Evolutionary conservation across 1,139 yeast genomes (phyloP), one percentile per base, ranked within the genome.

Genomic region (Debaryomyces sp.): DNA sequence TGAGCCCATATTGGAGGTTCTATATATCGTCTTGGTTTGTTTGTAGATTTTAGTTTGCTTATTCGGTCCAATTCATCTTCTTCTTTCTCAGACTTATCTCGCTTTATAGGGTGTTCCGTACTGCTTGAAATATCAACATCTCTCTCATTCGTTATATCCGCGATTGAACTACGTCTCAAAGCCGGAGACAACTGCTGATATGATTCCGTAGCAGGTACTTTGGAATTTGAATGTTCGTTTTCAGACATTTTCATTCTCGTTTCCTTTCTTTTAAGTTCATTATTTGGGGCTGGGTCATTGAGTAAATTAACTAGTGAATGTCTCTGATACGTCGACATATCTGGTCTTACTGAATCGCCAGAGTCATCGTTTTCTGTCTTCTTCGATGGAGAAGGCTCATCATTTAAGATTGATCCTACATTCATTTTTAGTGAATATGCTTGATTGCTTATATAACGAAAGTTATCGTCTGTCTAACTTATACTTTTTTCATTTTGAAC

Each of bases 1-100:
- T 80, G 87, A 0, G 96, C 96, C 96, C 96, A 89, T 8, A 84
- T 75, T 7, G 96, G 96, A 4, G 89, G 89, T 29, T 70, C 73
- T 7, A 67, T 67, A 64, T 88, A 88, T 54, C 89, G 71, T 49
- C 68, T 80, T 1, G 96, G 96, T 61, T 85, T 84, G 8, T 60
- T 55, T 26, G 62, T 50, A 52, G 57, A 50, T 57, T 57, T 51
- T 49, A 63, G 50, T 44, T 54, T 57, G 45, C 55, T 52, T 13
- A 66, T 54, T 45, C 53, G 60, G 6, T 52, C 22, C 13, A 66
- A 55, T 45, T 66, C 70, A 48, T 65, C 68, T 4, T 54, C 58
- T 4, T 47, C 50, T 8, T 39, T 29, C n/a, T 39, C 43, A 3
- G 29, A 5, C 12, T 13, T 27, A 17, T 42, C 22, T 43, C 32